Evolutionary conservation across 129 eudicot genomes (phyloP).

Genomic region (Gnaphalium uliginosum): DNA sequence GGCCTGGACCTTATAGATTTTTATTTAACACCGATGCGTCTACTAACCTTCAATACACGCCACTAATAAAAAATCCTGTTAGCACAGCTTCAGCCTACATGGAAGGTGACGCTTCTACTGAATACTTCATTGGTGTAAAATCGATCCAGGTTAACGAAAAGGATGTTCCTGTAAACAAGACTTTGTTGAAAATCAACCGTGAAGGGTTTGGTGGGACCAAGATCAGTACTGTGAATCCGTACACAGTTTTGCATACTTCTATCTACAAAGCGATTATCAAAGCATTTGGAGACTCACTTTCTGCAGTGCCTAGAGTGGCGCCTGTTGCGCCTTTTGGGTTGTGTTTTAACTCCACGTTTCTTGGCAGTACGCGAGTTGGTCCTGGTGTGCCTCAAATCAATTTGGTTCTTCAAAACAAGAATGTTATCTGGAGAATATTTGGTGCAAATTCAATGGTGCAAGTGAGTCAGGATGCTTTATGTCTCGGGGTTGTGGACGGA

Average conservation of each 20-base stretch:
- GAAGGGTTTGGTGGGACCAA: conserved; percentile 51
- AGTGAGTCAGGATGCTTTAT: conserved; percentile 29
- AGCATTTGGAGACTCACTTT: conserved; percentile 22
- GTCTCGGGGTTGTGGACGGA: conserved; percentile 46
- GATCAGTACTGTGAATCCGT: conserved; percentile 46
- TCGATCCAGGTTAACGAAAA: conserved; percentile 32
- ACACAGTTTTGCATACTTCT: conserved; percentile 41
- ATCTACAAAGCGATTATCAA: conserved; percentile 35
- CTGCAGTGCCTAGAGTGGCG: conserved; percentile 30
- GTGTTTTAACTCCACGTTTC: conserved; percentile 29
- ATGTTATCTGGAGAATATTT: conserved; percentile 36
- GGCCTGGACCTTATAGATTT: conserved; percentile 37
- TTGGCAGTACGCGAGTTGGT: conserved; percentile 29
- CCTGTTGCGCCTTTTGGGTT: conserved; percentile 36
- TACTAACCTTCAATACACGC: conserved; percentile 37
- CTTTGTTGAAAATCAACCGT: conserved; percentile 31
- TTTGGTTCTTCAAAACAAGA: conserved; percentile 29
- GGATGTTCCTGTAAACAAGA: conserved; percentile 27
- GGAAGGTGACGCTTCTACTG: conserved; percentile 32
- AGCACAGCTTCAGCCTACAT: conserved; percentile 33
- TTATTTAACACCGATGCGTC: conserved; percentile 37
- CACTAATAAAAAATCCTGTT: conserved; percentile 35
- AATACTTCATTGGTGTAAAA: conserved; percentile 38
- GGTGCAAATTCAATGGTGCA: conserved; percentile 48
- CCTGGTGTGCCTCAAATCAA: conserved; percentile 41